Evolutionary conservation across 257 asterid species (phyloP), one percentile per base, ranked within the genome.

Genomic region (Penstemon barbatus): DNA sequence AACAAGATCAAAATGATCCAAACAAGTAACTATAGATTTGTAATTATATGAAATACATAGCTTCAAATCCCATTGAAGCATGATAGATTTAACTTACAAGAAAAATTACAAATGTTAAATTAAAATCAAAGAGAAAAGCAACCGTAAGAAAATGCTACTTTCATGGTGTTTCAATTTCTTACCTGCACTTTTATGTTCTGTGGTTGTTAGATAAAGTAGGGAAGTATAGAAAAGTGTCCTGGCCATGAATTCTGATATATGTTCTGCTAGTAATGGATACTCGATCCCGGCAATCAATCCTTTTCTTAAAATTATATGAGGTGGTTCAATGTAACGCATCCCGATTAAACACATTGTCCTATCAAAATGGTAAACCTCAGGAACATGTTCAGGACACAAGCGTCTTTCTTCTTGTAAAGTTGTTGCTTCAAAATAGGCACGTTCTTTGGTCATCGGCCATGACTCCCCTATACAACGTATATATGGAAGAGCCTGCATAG

Each of bases 361-460:
- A 75, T 94, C 99, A 8, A 94, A 91, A 83, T 94, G 97, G 78
- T 94, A 94, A 71, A 94, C 97, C 79, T 87, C 91, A 19, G 99
- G 98, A 80, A 88, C 92, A 72, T 86, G 88, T 68, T 78, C 88
- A 6, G 96, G 97, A 73, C 89, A 83, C 78, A 87, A 75, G 10
- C 91, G 87, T 6, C 85, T 89, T 10, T 91, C 92, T 75, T 87
- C 96, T 72, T 78, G 86, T 40, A 91, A 73, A 43, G 90, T 69
- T 45, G 79, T 69, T 8, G 83, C 73, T 83, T 94, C 99, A 70
- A 94, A 94, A 82, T 87, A 89, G 48, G 99, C 96, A 55, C 99
- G 97, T 50, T 94, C 99, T 68, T 94, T 94, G 3, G 96, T 43
- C 99, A 94, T 85, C 15, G 97, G 97, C 97, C 97, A 91, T n/a